Conservation (phyloP, 345 rosid species). For the Aquilaria malaccensis region DNA sequence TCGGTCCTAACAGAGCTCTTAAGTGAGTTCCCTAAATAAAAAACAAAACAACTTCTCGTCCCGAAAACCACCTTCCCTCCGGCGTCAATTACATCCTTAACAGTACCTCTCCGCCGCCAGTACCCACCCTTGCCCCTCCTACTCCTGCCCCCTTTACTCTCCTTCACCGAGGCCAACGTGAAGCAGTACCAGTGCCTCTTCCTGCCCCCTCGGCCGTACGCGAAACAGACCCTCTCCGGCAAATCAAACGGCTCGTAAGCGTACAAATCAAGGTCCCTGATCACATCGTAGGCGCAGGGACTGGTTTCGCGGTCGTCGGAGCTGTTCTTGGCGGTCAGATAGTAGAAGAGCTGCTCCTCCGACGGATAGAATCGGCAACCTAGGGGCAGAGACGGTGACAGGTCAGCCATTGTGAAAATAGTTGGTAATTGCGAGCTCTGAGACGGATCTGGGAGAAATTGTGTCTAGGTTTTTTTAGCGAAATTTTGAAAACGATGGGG, state of each 20-base stretch:
- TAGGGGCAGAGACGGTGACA: slow-evolving; percentile 21
- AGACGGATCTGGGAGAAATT: background rate
- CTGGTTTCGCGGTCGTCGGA: background rate
- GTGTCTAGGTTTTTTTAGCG: background rate
- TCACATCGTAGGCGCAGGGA: slow-evolving; percentile 23
- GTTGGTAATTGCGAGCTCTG: background rate
- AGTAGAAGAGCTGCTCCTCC: slow-evolving; percentile 33
- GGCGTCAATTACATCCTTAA: slow-evolving; percentile 22
- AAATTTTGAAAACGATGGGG: background rate
- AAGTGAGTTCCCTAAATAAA: slow-evolving; percentile 25
- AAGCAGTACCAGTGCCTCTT: slow-evolving; percentile 49
- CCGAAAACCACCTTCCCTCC: slow-evolving; percentile 28
- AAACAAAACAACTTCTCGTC: slow-evolving; percentile 29
- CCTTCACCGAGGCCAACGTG: slow-evolving; percentile 16
- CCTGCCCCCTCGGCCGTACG: slow-evolving; percentile 24
- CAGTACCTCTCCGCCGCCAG: slow-evolving; percentile 34
- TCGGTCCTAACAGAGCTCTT: slow-evolving; percentile 27
- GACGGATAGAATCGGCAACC: slow-evolving; percentile 49
- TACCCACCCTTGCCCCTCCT: slow-evolving; percentile 36
- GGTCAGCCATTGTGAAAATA: slow-evolving; percentile 1
- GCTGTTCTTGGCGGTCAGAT: slow-evolving; percentile 34
- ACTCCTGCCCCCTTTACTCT: slow-evolving; percentile 9
- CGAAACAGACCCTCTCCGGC: slow-evolving; percentile 28
- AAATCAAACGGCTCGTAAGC: slow-evolving; percentile 30
- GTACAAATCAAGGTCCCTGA: slow-evolving; percentile 38